These are phyloP conservation scores for Zoysia japonica DNA, from an alignment of 176 grass and related monocot species.

Conservation along the genomic window DNA sequence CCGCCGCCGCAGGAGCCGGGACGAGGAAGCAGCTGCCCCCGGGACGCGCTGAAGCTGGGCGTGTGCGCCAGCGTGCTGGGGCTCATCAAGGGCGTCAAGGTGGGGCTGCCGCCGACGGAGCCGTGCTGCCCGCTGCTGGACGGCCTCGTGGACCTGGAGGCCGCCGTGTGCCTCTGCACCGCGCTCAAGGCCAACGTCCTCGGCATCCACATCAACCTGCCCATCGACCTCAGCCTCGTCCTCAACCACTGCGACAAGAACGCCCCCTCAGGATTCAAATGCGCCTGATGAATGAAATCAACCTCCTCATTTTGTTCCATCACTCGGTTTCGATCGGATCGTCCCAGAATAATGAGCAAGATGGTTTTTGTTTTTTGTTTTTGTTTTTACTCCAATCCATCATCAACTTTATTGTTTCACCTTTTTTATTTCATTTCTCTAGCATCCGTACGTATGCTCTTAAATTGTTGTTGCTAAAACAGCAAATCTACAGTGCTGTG, in stretches of 20 bases:
- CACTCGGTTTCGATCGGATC: no score
- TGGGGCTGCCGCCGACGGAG: not conserved
- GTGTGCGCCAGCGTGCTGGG: conserved; percentile 47
- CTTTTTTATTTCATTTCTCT: no score
- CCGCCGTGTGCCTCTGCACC: conserved; percentile 78
- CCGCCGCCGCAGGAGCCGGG: no score
- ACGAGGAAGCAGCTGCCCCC: no score
- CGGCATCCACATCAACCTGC: conserved; percentile 36
- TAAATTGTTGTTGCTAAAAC: no score
- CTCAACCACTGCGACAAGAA: conserved; percentile 52
- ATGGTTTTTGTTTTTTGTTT: no score
- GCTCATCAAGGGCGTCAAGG: conserved; percentile 28
- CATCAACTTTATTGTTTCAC: no score
- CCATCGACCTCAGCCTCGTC: conserved; percentile 5
- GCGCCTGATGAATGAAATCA: not conserved
- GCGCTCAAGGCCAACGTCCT: conserved; percentile 55
- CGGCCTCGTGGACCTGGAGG: conserved; percentile 73
- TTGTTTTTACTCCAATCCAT: no score
- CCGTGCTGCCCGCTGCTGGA: conserved; percentile 32
- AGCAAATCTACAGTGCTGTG: no score
- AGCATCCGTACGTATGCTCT: no score
- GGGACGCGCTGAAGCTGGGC: conserved; percentile 47
- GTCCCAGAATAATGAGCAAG: no score
- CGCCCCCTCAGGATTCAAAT: not conserved
- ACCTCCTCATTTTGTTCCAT: no score